Evolutionary conservation across 805 yeast genomes (phyloP).

Genomic region (Candida vaughaniae): DNA sequence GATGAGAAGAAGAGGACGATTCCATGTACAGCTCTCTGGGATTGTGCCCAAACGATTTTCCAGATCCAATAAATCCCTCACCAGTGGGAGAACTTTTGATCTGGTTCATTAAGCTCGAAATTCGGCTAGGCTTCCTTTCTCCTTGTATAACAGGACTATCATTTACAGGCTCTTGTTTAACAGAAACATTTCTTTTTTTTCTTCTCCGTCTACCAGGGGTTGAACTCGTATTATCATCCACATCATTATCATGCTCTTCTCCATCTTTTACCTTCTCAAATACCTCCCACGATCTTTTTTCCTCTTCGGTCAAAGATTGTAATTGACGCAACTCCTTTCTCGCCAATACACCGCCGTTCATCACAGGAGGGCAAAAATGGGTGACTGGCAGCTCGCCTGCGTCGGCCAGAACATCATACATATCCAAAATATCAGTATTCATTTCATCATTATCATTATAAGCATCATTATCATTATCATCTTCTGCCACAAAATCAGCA

Average conservation of each 20-base stretch:
- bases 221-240: neutral
- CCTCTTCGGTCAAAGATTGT: conserved; percentile 32
- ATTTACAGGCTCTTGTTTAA: neutral
- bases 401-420: neutral
- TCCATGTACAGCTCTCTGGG: neutral
- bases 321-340: conserved; percentile 32
- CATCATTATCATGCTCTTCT: too few species aligned
- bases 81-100: conserved; percentile 7
- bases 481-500: neutral
- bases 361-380: conserved; percentile 15
- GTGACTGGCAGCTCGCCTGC: neutral
- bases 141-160: neutral
- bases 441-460: neutral
- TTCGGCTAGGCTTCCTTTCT: conserved; percentile 4
- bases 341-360: conserved; percentile 40
- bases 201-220: conserved; percentile 2
- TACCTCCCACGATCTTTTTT: conserved; percentile 35
- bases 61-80: too few species aligned
- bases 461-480: conserved; percentile 4
- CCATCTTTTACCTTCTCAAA: conserved; percentile 32
- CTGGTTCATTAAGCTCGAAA: conserved; percentile 13
- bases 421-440: neutral
- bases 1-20: neutral
- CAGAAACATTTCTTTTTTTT: neutral
- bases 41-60: too few species aligned